Base-by-base conservation (phyloP, 768 basidiomycete species). In the Mycena sanguinolenta region DNA sequence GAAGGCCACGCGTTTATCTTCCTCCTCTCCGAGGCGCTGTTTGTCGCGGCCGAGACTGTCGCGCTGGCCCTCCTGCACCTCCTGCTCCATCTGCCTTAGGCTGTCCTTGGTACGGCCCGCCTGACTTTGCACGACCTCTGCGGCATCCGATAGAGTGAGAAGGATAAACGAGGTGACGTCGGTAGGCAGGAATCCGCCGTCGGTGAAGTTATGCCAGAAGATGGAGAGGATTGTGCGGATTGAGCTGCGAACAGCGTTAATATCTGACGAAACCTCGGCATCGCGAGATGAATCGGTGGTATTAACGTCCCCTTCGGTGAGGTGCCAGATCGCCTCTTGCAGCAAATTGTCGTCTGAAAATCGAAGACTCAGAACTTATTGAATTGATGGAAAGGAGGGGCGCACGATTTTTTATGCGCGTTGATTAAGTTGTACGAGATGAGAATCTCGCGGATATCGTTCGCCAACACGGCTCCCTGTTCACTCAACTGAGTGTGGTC, bases 101-200 rank as follows among this genome's bases (percentile, higher is more conserved):
- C 77, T 80, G 42, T 88, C 80, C 63, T 92, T 92, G 0, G 89
- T 83, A 1, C 74, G 70, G 2, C 82, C 79, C 0, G 91, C 92
- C 61, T 84, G 83, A 0, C 77, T 73, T 71, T 92, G 88, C 30
- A 92, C 68, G 23, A 87, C 76, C 61, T 91, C 91, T 0, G 91
- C 91, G 0, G 88, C 85, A 63, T 93, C 91, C 0, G 92, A 90
- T 36, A 93, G 79, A 2, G 89, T 85, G 36, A 91, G 84, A 0
- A 91, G 87, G 1, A 84, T 74, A 71, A 92, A 88, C 28, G 91
- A 92, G 13, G 89, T 82, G 71, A 92, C 85, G 76, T 93, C 91
- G 57, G 83, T 77, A 67, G 90, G 81, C 34, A 92, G 80, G 25
- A 84, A 83, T 42, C 80, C 80, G 17, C 87, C 86, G 74, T 92